Percentiles rank a stretch among this genome's conserved stretches.
These are phyloP conservation scores for Coemansia sp. DNA, from an alignment of 192 early-diverging fungal species.

Conservation along the genomic window DNA sequence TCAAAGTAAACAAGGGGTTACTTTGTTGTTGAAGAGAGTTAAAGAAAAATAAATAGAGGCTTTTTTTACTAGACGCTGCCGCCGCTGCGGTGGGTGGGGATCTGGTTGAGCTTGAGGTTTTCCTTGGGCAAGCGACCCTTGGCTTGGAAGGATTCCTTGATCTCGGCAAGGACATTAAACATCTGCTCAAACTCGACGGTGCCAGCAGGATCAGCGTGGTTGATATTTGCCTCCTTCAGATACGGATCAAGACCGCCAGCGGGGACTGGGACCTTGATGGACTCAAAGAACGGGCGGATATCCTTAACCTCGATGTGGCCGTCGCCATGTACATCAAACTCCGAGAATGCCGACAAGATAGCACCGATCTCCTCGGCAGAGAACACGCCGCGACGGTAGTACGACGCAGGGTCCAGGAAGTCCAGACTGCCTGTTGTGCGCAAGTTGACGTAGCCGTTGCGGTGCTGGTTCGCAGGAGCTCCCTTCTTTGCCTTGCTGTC, in stretches of 20 bases:
- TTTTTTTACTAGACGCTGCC: conserved; percentile 42
- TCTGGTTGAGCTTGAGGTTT: conserved; percentile 48
- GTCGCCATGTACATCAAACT: conserved; percentile 47
- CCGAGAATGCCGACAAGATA: conserved; percentile 50
- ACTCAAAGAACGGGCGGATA: conserved; percentile 33
- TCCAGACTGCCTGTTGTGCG: conserved; percentile 32
- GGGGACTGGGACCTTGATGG: conserved; percentile 41
- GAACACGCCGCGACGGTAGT: conserved; percentile 56
- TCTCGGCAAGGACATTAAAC: conserved; percentile 44
- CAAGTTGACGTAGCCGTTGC: conserved; percentile 23
- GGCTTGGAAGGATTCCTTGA: conserved; percentile 50
- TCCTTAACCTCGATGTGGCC: conserved; percentile 51
- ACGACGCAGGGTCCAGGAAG: conserved; percentile 51
- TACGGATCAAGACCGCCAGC: conserved; percentile 10
- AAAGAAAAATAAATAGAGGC: not conserved
- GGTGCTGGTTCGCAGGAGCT: not conserved
- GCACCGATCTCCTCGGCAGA: conserved; percentile 56
- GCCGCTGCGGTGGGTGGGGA: conserved; percentile 56
- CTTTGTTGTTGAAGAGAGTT: conserved; percentile 3
- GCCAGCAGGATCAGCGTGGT: conserved; percentile 10
- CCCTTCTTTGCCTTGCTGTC: conserved; percentile 7
- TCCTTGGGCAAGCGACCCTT: conserved; percentile 22
- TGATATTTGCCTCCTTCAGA: conserved; percentile 24
- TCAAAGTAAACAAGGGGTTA: not conserved
- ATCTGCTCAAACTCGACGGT: conserved; percentile 57